Percentiles rank a stretch among this genome's conserved stretches.
Evolutionary conservation across 352 stramenopile genomes (phyloP).

Genomic region (Phytopythium montanum): DNA sequence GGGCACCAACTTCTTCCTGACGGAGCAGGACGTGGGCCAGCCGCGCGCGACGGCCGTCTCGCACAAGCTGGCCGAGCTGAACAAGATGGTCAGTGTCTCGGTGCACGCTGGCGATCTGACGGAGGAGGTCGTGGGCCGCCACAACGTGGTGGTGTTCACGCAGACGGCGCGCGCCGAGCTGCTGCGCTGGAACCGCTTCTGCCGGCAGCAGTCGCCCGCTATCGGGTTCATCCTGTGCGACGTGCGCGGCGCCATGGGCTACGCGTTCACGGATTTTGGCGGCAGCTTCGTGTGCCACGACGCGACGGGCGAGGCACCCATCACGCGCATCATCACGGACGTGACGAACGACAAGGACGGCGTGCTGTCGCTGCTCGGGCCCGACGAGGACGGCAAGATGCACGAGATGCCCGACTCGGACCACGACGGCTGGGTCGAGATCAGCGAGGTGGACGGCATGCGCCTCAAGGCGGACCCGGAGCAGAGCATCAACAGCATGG

Average conservation of each 20-base stretch:
- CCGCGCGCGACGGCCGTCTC: conserved; percentile 55
- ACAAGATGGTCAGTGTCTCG: conserved; percentile 86
- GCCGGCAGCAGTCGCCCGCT: conserved; percentile 62
- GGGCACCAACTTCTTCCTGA: conserved; percentile 93
- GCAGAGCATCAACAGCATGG: conserved; percentile 76
- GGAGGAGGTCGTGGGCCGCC: conserved; percentile 52
- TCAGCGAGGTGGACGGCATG: conserved; percentile 84
- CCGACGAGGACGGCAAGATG: conserved; percentile 86
- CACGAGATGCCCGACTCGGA: conserved; percentile 85
- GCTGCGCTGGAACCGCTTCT: conserved; percentile 89
- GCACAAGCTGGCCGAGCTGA: conserved; percentile 89
- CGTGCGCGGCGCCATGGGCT: conserved; percentile 71
- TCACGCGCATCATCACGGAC: conserved; percentile 86
- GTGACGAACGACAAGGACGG: conserved; percentile 83
- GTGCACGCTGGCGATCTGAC: conserved; percentile 69
- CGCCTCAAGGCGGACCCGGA: conserved; percentile 46
- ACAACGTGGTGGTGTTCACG: conserved; percentile 90
- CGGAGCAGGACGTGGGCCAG: conserved; percentile 71
- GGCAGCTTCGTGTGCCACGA: conserved; percentile 75
- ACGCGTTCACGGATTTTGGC: conserved; percentile 81
- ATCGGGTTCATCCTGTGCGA: conserved; percentile 85
- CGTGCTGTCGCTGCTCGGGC: conserved; percentile 66
- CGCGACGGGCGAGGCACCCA: conserved; percentile 74
- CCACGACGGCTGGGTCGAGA: conserved; percentile 83
- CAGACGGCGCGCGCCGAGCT: conserved; percentile 70